Evolutionary conservation across 257 asterid genomes (phyloP).

Genomic region (Agastache rugosa): DNA sequence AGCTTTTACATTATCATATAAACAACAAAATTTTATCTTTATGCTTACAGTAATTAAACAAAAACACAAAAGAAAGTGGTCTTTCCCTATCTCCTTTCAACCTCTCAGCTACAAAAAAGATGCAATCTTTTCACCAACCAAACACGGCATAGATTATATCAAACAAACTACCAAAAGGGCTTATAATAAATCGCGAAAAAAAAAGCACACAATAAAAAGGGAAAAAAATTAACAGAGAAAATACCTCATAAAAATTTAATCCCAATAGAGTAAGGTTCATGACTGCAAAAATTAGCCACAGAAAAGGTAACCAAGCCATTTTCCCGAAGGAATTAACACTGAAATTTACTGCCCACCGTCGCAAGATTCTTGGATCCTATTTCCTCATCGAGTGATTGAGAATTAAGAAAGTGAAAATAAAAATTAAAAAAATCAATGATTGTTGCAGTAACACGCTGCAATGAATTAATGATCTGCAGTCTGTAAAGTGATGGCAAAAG

Average conservation of each 20-base stretch:
- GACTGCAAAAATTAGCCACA: slow-evolving; percentile 67
- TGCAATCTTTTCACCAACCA: background rate
- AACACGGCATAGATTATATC: background rate
- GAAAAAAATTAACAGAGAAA: background rate
- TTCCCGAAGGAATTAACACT: background rate
- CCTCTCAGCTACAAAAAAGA: slow-evolving; percentile 7
- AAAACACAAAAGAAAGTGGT: slow-evolving; percentile 20
- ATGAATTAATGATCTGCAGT: slow-evolving; percentile 13
- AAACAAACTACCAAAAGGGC: slow-evolving; percentile 20
- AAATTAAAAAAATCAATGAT: background rate
- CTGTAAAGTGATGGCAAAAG: slow-evolving; percentile 31
- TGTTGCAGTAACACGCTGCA: background rate
- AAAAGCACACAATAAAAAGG: background rate
- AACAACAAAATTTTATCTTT: slow-evolving; percentile 31
- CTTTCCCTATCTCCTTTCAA: background rate
- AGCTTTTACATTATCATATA: background rate
- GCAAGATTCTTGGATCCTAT: slow-evolving; percentile 23
- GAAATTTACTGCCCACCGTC: slow-evolving; percentile 13
- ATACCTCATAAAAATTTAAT: slow-evolving; percentile 80
- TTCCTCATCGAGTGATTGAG: background rate
- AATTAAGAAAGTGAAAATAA: background rate
- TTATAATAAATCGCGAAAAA: background rate
- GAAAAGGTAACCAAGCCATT: slow-evolving; percentile 65
- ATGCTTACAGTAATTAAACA: slow-evolving; percentile 7
- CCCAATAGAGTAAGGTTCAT: slow-evolving; percentile 61